phyloP scores from a whole-genome alignment of 305 asterid species.

The Ilex paraguariensis region DNA sequence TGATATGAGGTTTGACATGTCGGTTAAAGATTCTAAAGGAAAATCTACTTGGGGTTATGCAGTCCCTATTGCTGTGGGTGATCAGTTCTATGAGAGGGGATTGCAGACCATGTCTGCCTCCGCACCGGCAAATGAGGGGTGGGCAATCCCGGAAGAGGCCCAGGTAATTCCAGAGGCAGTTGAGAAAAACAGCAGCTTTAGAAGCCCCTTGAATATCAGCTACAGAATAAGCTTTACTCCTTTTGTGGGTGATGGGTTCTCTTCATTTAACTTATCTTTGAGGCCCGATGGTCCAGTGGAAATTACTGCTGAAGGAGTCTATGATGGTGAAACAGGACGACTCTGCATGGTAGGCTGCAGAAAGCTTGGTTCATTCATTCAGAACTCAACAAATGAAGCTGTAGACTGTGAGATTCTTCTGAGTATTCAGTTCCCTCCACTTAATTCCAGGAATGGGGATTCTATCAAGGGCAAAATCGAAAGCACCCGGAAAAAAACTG shows the following conservation, averaged over 20 bases:
- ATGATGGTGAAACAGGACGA: conserved; percentile 40
- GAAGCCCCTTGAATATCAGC: conserved; percentile 35
- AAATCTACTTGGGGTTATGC: conserved; percentile 39
- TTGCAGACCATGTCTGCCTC: neutral
- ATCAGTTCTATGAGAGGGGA: conserved; percentile 13
- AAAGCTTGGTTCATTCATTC: conserved; percentile 12
- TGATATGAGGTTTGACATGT: conserved; percentile 44
- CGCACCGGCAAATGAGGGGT: too few species aligned
- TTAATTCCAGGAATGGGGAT: conserved; percentile 17
- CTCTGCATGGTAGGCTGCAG: conserved; percentile 79
- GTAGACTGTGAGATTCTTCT: conserved; percentile 53
- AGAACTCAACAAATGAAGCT: conserved; percentile 1
- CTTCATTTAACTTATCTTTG: conserved; percentile 12
- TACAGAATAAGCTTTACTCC: conserved; percentile 33
- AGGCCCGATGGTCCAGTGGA: conserved; percentile 3
- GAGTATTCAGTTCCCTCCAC: conserved; percentile 33
- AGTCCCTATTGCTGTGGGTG: conserved; percentile 34
- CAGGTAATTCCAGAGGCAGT: conserved; percentile 3
- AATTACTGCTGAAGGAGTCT: conserved; percentile 63
- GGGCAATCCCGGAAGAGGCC: neutral
- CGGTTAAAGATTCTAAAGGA: conserved; percentile 16
- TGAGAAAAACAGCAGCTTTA: conserved; percentile 1
- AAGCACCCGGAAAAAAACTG: conserved; percentile 39
- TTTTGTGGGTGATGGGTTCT: neutral
- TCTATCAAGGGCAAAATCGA: conserved; percentile 35